A percentile compares a stretch with the other conserved stretches of the same genome.
Conservation (phyloP, 2,329 filamentous ascomycete species). For the Biscogniauxia marginata region DNA sequence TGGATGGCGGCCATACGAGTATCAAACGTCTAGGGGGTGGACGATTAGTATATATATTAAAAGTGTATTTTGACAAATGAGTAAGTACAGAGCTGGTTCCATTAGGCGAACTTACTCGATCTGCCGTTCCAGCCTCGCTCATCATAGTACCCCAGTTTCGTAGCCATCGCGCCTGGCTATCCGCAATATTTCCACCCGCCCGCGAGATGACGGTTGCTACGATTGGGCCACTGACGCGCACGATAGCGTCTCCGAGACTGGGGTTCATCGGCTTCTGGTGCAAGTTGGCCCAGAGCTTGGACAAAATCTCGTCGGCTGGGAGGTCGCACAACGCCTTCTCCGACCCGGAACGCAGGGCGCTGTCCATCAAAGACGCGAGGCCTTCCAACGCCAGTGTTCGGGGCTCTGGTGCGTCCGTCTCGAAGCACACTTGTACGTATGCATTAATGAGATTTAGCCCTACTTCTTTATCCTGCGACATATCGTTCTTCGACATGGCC, state of each 20-base stretch:
- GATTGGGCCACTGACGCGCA: conserved; percentile 47
- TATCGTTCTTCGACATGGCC: conserved; percentile 29
- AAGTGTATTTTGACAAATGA: not conserved
- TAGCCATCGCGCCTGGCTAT: conserved; percentile 23
- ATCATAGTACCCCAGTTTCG: conserved; percentile 50
- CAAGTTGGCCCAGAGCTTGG: conserved; percentile 41
- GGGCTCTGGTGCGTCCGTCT: conserved; percentile 42
- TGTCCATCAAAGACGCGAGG: conserved; percentile 46
- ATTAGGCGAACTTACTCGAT: conserved; percentile 41
- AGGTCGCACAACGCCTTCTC: conserved; percentile 26
- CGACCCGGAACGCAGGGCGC: conserved; percentile 30
- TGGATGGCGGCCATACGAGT: conserved; percentile 59
- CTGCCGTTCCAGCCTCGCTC: conserved; percentile 45
- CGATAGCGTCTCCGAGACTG: conserved; percentile 47
- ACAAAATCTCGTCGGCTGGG: conserved; percentile 34
- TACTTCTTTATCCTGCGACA: conserved; percentile 22
- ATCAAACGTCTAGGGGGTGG: conserved; percentile 55
- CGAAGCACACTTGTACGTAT: conserved; percentile 43
- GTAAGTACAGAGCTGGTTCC: not conserved
- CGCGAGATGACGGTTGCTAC: conserved; percentile 34
- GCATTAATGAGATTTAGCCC: conserved; percentile 38
- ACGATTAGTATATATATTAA: conserved; percentile 6
- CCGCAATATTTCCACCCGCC: conserved; percentile 5
- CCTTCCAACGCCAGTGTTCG: conserved; percentile 47
- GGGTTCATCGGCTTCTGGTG: conserved; percentile 43